A percentile compares a stretch with the other conserved stretches of the same genome.
These are phyloP conservation scores for Dothistroma septosporum DNA, from an alignment of 2,329 filamentous ascomycete species.

Conservation along the genomic window DNA sequence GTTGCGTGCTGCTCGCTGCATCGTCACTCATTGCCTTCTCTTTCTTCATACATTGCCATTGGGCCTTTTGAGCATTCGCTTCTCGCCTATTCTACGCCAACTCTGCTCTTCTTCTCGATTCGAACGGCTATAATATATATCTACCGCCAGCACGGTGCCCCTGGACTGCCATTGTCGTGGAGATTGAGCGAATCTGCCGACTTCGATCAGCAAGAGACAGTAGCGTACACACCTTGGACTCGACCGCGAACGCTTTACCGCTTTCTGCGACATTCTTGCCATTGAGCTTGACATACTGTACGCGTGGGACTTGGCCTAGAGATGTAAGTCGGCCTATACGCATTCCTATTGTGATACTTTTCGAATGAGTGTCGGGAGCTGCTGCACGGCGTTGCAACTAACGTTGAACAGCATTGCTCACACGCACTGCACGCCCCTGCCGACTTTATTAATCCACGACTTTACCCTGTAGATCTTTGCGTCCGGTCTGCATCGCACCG, in stretches of 20 bases:
- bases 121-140: constrained; percentile 11
- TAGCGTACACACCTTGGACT: constrained; percentile 23
- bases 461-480: constrained; percentile 3
- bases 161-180: background rate
- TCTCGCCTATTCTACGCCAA: constrained; percentile 11
- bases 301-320: background rate
- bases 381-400: background rate
- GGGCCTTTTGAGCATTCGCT: constrained; percentile 12
- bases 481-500: constrained; percentile 23
- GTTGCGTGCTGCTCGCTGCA: constrained; percentile 22
- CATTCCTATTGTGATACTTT: background rate
- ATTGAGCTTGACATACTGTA: background rate
- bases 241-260: constrained; percentile 10
- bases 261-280: constrained; percentile 7
- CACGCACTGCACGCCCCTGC: background rate
- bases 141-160: background rate
- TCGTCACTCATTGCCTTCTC: constrained; percentile 24
- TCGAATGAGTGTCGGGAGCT: background rate
- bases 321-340: background rate
- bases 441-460: constrained; percentile 15
- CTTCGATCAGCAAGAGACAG: constrained; percentile 11
- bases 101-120: constrained; percentile 11
- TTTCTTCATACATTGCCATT: constrained; percentile 21
- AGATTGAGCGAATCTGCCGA: background rate
- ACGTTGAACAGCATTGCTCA: background rate